These are phyloP conservation scores for Grosmannia clavigera DNA, from an alignment of 2,329 filamentous ascomycete species.

Conservation along the genomic window DNA sequence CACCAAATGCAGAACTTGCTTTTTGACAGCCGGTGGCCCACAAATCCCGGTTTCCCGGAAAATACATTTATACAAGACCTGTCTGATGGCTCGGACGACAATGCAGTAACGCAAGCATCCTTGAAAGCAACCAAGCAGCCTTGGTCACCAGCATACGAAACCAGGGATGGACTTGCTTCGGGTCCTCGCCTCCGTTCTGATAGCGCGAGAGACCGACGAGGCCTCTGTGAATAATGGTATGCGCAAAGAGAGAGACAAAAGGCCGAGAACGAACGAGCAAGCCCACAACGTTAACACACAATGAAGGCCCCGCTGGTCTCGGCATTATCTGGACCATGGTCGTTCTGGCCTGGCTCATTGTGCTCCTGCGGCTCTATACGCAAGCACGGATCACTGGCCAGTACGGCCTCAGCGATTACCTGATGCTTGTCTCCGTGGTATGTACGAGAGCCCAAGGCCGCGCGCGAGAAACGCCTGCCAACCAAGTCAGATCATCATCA, in stretches of 20 bases:
- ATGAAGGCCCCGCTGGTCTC: background rate
- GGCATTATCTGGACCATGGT: constrained; percentile 4
- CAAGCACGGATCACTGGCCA: background rate
- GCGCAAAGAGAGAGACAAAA: background rate
- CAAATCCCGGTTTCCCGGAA: background rate
- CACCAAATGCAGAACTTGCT: background rate
- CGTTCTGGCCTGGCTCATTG: background rate
- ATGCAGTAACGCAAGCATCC: background rate
- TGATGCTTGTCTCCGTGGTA: constrained; percentile 1
- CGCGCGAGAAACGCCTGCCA: background rate
- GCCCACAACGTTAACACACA: background rate
- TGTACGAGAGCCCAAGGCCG: background rate
- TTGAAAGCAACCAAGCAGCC: background rate
- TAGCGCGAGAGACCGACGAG: background rate
- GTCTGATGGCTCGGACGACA: background rate
- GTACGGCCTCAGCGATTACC: background rate
- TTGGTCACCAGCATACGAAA: background rate
- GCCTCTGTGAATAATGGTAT: background rate
- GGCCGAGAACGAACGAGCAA: background rate
- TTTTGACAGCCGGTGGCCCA: background rate
- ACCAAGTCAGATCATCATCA: background rate
- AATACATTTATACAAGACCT: background rate
- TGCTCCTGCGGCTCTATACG: background rate
- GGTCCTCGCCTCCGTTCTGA: background rate
- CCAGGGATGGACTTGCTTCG: background rate